Base-by-base conservation (phyloP, 108 stramenopile species). In the Cyclotella sp. region DNA sequence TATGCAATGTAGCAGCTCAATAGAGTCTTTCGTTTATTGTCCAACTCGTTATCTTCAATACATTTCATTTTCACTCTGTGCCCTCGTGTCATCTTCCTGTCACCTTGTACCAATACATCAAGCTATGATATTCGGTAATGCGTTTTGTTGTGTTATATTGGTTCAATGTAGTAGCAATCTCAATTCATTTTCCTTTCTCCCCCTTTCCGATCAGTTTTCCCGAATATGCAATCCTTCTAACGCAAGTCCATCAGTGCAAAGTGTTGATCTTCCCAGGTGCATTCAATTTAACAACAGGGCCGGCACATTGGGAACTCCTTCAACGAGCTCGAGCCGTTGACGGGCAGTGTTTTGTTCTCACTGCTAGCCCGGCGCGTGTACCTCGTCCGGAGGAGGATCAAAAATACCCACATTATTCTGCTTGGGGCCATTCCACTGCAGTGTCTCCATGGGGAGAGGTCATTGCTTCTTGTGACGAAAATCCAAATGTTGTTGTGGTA, bases 201-300 rank as follows among this genome's bases (percentile, higher is more conserved):
- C 42, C 26, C 21, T 0, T 18, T 22, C 24, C 42, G 62, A 65
- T 99, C 78, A 96, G 99, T 15, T 99, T 99, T 69, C 95, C 98
- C 13, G 97, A 98, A 83, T 96, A 97, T 29, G 93, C 97, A 61
- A 92, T 98, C 82, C 78, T 98, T 9, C 60, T 99, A 73, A 87
- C 93, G 9, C 82, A 91, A 63, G 78, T 85, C 60, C 90, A 97
- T 72, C 67, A 87, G 47, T 88, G 89, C 69, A 70, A 87, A 29
- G 71, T 99, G 11, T 52, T 95, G 5, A 78, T 98, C 28, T 99
- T 88, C 53, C 99, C 99, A 0, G 98, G 99, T 13, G 99, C 99
- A 22, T 99, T 99, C 93, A 99, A 99, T 84, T 77, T 96, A 73
- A 97, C 96, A 21, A 98, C 97, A 2, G 99, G 99, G 0, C 99